Evolutionary conservation across 768 basidiomycete species (phyloP), one percentile per base, ranked within the genome.

Genomic region (Psilocybe tampanensis): DNA sequence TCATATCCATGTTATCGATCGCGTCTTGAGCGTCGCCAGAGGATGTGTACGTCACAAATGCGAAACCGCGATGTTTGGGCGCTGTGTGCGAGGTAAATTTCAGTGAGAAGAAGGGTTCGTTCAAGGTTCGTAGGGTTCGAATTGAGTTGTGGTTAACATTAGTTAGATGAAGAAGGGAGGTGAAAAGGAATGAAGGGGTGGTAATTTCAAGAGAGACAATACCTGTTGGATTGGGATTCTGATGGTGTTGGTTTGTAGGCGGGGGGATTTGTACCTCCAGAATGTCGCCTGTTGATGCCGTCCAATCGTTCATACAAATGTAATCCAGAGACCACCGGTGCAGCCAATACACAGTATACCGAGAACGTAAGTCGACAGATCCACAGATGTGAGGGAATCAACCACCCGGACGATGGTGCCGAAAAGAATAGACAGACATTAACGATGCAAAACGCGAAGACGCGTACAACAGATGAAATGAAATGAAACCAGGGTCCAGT

Each of bases 1-100:
- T 97, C 73, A 95, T 76, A 72, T 98, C 95, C 92, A 95, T 98
- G 75, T 98, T 98, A 79, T 98, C 96, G 59, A 98, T 96, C 24
- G 96, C 96, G 70, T 98, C 95, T 68, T 92, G 90, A 4, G 96
- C 95, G 72, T 96, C 94, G 21, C 83, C 81, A 8, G 90, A 69
- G 7, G 88, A 89, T 11, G 86, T 74, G 69, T 85, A 98, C 1
- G 94, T 95, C 47, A 98, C 84, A 68, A 98, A 98, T 8, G 89
- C 96, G 74, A 95, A 98, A 9, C 95, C 96, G 44, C 94, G 86
- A 70, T 94, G 92, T 74, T 90, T 93, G n/a, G 74, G 73, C 59
- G 89, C 90, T 90, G 60, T 55, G 1, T 29, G n/a, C 17, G 45
- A 15, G 12, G n/a, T 44, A 26, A n/a, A 24, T 29, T 29, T 29